Evolutionary conservation across 495 filamentous ascomycete species (phyloP), one percentile per base, ranked within the genome.

Genomic region (Annulohypoxylon stygium): DNA sequence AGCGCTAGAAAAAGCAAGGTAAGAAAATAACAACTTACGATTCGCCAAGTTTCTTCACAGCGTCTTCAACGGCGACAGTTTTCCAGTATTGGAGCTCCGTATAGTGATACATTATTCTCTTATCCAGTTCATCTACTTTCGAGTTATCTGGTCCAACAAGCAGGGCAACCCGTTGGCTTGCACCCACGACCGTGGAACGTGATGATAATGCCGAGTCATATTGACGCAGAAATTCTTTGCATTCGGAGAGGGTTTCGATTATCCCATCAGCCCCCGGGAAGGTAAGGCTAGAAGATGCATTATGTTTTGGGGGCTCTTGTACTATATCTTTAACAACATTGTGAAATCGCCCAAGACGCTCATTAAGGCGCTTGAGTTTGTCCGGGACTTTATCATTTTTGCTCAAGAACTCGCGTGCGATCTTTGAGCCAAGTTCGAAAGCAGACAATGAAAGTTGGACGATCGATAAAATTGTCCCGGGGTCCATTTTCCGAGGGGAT

Each of bases 161-260:
- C 33, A 76, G 65, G 34, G 23, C 54, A 16, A 70, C 41, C 64
- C 71, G 67, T 33, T 71, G 75, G 26, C 57, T 53, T 45, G 67
- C 37, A 34, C 61, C 51, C 37, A 62, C 33, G 1, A 62, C 36
- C 4, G 63, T 58, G 26, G 51, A 43, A 30, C 33, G 53, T 53
- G 67, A 26, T 14, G 45, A 61, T 5, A 76, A 62, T 10, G 69
- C 59, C 37, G 51, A 61, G 20, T 64, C 66, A 75, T 76, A 76
- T n/a, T 76, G 64, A 36, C 45, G 65, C 26, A 76, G 71, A 51
- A 76, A 76, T 6, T 57, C 20, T 47, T 76, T 71, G 48, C 67
- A 75, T n/a, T 76, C 75, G 12, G 37, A 75, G 14, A 76, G 65
- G 33, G 75, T 76, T 20, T 76, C 68, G 66, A 65, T 58, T 39